A percentile compares a stretch with the other conserved stretches of the same genome.
Conservation (phyloP, 2,329 filamentous ascomycete genomes). For the Alternaria ethzedia region DNA sequence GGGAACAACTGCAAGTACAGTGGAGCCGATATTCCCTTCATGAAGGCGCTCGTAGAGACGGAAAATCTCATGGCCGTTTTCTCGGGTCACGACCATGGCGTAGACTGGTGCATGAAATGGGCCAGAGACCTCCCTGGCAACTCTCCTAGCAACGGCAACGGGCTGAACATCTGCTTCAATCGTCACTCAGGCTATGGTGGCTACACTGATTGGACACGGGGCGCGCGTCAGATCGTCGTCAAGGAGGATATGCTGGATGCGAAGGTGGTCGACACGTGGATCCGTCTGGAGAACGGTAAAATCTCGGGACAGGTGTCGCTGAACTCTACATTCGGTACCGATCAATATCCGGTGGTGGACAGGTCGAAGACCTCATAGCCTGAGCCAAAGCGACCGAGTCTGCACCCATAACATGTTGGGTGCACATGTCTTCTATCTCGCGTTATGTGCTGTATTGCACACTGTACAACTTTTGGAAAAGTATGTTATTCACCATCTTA, state of each 20-base stretch:
- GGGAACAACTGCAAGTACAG: constrained; percentile 42
- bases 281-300: constrained; percentile 64
- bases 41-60: constrained; percentile 64
- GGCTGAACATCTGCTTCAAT: constrained; percentile 62
- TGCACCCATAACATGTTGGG: neutral
- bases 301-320: constrained; percentile 61
- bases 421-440: neutral
- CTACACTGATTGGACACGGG: constrained; percentile 69
- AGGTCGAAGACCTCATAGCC: constrained; percentile 15
- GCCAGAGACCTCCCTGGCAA: constrained; percentile 32
- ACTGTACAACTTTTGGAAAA: neutral
- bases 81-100: constrained; percentile 71
- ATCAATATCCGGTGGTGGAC: constrained; percentile 56
- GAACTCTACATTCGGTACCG: constrained; percentile 65
- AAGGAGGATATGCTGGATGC: constrained; percentile 51
- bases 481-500: neutral
- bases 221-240: constrained; percentile 63
- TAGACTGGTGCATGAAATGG: constrained; percentile 53
- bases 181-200: constrained; percentile 74
- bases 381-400: neutral
- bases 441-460: neutral
- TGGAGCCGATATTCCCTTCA: constrained; percentile 65
- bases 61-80: constrained; percentile 54
- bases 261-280: constrained; percentile 63
- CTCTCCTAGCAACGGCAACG: constrained; percentile 51